Conservation (phyloP, 2,329 filamentous ascomycete species). For the Ceratocystis lukuohia region DNA sequence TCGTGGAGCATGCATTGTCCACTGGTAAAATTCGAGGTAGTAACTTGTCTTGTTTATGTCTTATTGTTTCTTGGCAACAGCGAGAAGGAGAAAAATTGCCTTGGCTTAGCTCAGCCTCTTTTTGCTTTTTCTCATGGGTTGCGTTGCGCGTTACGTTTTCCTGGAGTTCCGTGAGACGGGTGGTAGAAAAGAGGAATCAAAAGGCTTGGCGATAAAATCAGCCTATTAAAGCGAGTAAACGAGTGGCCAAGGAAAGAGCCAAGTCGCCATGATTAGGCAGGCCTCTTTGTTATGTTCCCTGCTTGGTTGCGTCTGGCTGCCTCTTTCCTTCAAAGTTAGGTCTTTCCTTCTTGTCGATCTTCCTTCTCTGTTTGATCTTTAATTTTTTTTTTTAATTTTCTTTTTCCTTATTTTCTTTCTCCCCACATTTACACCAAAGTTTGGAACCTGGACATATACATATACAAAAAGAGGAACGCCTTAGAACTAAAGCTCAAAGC, state of each 20-base stretch:
- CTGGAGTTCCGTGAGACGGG: not conserved
- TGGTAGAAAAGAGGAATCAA: not conserved
- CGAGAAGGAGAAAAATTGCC: not conserved
- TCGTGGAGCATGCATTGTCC: not conserved
- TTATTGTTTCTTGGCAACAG: not conserved
- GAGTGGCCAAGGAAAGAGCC: not conserved
- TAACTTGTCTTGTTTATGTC: not conserved
- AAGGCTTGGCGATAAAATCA: slow-evolving; percentile 3
- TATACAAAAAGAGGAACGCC: not conserved
- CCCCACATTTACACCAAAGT: slow-evolving; percentile 1
- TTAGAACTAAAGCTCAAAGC: not conserved
- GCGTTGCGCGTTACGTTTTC: not conserved
- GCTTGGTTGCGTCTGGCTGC: not conserved
- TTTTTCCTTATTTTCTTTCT: not conserved
- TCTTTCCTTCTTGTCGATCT: slow-evolving; percentile 5
- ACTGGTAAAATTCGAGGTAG: not conserved
- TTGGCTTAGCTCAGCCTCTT: not conserved
- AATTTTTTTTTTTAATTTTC: not conserved
- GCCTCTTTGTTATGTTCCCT: not conserved
- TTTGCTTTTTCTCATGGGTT: not conserved
- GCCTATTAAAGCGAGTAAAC: not conserved
- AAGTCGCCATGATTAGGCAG: not conserved
- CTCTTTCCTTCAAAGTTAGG: not conserved
- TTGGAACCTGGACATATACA: not conserved
- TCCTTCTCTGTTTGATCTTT: not conserved